Percentiles rank a stretch among this genome's conserved stretches.
These are phyloP conservation scores for Alternaria gaisen DNA, from an alignment of 2,329 filamentous ascomycete genomes.

Conservation along the genomic window DNA sequence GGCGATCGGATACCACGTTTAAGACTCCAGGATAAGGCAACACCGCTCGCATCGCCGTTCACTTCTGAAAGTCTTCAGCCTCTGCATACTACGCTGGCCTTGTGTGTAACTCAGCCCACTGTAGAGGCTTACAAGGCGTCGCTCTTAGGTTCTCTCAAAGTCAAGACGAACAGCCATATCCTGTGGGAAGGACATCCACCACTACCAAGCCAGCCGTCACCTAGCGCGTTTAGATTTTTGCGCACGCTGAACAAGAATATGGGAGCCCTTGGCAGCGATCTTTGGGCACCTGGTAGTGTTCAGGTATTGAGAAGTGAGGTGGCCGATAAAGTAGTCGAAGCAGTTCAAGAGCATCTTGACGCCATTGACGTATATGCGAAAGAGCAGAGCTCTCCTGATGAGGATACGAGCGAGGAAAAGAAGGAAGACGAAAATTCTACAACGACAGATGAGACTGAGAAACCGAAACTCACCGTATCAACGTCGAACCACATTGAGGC, in stretches of 20 bases:
- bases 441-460: conserved; percentile 7
- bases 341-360: conserved; percentile 48
- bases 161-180: conserved; percentile 67
- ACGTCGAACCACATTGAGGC: conserved; percentile 23
- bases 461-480: conserved; percentile 17
- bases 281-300: conserved; percentile 81
- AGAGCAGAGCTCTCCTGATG: conserved; percentile 16
- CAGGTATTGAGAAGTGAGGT: conserved; percentile 68
- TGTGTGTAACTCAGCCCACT: conserved; percentile 60
- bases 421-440: conserved; percentile 5
- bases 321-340: conserved; percentile 58
- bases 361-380: conserved; percentile 10
- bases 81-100: conserved; percentile 70
- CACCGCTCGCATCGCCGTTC: conserved; percentile 38
- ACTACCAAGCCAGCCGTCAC: conserved; percentile 81
- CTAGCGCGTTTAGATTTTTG: conserved; percentile 75
- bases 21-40: conserved; percentile 42
- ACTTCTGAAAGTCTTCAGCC: conserved; percentile 66
- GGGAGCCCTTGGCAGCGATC: conserved; percentile 74
- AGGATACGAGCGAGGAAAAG: conserved; percentile 10
- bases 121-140: conserved; percentile 55
- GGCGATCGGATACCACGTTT: conserved; percentile 61
- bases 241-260: conserved; percentile 72
- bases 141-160: conserved; percentile 56
- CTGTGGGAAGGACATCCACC: conserved; percentile 84